Evolutionary conservation across 306 rosid genomes (phyloP), one percentile per base, ranked within the genome.

Genomic region (Citrullus mucosospermus): DNA sequence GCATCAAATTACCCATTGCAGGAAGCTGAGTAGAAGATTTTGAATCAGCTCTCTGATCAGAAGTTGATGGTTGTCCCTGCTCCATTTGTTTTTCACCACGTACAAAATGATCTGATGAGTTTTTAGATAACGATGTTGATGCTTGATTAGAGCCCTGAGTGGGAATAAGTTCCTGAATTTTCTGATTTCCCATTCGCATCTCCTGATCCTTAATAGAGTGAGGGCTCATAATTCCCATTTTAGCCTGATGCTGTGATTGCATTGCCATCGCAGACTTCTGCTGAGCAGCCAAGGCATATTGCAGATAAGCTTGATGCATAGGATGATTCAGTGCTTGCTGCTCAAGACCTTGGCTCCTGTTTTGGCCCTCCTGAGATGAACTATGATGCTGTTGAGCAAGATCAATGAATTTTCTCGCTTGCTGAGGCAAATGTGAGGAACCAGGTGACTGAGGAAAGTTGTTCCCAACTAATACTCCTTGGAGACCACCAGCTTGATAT

Each of bases 171-270:
- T 94, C 97, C 86, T 92, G 97, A 90, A 89, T 84, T 84, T 90
- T 94, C 86, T 86, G 65, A 82, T 87, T 88, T 82, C 89, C 97
- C 81, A 86, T 81, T 44, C 90, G 92, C 88, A 86, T 80, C 78
- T 92, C 98, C 80, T 92, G 97, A 82, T 92, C 97, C 84, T 90
- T 94, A 59, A 79, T 80, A 20, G 95, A 78, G 65, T 90, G 87
- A 75, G 88, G 87, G 78, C 89, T 93, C 79, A 85, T 65, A 81
- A 86, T 80, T 76, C 97, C 98, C 90, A 87, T 84, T 83, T 90
- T 90, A 73, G 92, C 81, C 81, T 91, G 95, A 85, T 92, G 97
- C 75, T 87, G 96, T 3, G 98, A 86, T 72, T 90, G 96, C 88
- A 87, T 86, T 65, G 87, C 86, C 88, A 89, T 61, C 80, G 92